These are phyloP conservation scores for Colletotrichum sublineola DNA, from an alignment of 2,329 filamentous ascomycete species.

Conservation along the genomic window DNA sequence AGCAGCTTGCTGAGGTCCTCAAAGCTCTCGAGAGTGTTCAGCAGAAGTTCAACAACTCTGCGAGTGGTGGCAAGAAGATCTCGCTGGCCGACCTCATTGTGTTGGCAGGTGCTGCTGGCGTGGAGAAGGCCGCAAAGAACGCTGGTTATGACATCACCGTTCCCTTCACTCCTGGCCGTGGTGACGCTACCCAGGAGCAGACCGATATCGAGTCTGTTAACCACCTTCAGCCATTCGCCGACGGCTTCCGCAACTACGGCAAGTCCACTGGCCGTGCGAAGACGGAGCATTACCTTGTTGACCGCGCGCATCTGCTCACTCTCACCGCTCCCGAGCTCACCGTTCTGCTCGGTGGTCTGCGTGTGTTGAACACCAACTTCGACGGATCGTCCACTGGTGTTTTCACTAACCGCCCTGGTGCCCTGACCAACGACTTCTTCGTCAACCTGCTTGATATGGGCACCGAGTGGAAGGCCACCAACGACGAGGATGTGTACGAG, in stretches of 20 bases:
- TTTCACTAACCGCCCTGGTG: slow-evolving; percentile 75
- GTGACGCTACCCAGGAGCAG: slow-evolving; percentile 78
- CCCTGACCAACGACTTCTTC: slow-evolving; percentile 85
- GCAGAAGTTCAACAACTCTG: slow-evolving; percentile 73
- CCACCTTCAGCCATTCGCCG: slow-evolving; percentile 76
- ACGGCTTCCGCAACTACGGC: slow-evolving; percentile 86
- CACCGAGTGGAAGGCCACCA: slow-evolving; percentile 72
- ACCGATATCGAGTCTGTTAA: slow-evolving; percentile 76
- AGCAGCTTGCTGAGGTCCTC: slow-evolving; percentile 73
- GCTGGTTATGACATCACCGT: slow-evolving; percentile 66
- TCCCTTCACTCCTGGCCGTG: slow-evolving; percentile 80
- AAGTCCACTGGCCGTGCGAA: slow-evolving; percentile 70
- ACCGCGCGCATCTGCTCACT: slow-evolving; percentile 78
- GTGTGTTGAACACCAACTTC: slow-evolving; percentile 77
- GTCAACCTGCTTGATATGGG: slow-evolving; percentile 79
- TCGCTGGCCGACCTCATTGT: slow-evolving; percentile 84
- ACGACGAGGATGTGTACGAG: slow-evolving; percentile 69
- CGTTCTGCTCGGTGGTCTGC: slow-evolving; percentile 79
- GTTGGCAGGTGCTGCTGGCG: slow-evolving; percentile 75
- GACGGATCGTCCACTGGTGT: slow-evolving; percentile 77
- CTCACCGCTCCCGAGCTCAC: slow-evolving; percentile 79
- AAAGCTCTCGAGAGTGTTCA: slow-evolving; percentile 73
- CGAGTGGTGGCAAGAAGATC: slow-evolving; percentile 74
- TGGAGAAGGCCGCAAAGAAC: slow-evolving; percentile 77
- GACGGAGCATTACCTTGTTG: slow-evolving; percentile 78